phyloP scores from a whole-genome alignment of 495 filamentous ascomycete species.

The Hypoxylon trugodes region DNA sequence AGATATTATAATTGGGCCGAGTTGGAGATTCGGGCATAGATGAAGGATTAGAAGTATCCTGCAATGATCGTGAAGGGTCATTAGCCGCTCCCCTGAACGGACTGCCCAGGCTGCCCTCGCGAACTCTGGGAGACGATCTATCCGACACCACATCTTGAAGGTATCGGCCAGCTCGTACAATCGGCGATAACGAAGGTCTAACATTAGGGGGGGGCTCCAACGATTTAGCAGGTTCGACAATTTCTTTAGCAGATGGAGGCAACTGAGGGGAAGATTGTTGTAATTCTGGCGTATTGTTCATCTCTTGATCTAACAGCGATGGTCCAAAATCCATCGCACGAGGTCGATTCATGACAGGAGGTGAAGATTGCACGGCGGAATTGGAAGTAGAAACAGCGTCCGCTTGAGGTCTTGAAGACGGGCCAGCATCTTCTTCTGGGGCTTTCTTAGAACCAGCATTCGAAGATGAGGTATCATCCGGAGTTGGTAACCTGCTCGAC shows the following conservation, averaged over 20 bases:
- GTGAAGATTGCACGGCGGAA: constrained; percentile 38
- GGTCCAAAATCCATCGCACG: constrained; percentile 41
- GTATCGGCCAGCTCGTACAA: constrained; percentile 58
- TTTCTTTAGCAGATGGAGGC: constrained; percentile 43
- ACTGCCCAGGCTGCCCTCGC: constrained; percentile 57
- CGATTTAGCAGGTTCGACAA: constrained; percentile 21
- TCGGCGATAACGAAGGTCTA: constrained; percentile 60
- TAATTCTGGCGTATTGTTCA: constrained; percentile 41
- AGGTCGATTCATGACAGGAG: constrained; percentile 38
- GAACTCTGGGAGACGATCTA: constrained; percentile 55
- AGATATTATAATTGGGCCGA: constrained; percentile 23
- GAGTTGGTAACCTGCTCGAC: constrained; percentile 59
- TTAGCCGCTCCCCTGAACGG: constrained; percentile 58
- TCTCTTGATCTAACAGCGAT: constrained; percentile 38
- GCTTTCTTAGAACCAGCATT: constrained; percentile 41
- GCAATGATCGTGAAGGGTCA: constrained; percentile 26
- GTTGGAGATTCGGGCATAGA: constrained; percentile 29
- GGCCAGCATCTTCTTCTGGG: constrained; percentile 28
- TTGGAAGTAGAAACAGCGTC: constrained; percentile 13
- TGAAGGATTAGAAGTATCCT: constrained; percentile 10
- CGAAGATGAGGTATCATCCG: constrained; percentile 64
- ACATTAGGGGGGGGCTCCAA: constrained; percentile 34
- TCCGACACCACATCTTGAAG: constrained; percentile 63
- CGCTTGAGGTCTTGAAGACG: constrained; percentile 10
- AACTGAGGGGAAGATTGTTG: constrained; percentile 44